Base-by-base conservation (phyloP, 1,139 yeast genomes). In the Candida buenavistaensis region DNA sequence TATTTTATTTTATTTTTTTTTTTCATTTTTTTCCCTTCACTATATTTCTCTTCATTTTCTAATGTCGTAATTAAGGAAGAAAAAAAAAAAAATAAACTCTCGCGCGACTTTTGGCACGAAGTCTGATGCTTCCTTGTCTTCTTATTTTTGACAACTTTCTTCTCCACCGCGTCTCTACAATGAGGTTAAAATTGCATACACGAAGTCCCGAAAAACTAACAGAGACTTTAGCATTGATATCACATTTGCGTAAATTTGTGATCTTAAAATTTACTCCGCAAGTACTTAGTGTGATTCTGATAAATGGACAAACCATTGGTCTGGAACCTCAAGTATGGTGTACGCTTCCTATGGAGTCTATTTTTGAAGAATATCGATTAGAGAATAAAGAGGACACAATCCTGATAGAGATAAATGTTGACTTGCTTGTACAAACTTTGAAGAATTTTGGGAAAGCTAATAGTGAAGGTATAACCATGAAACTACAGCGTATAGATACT, bases 291-390 rank as follows among this genome's bases (percentile, higher is more conserved):
- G 64, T 78, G n/a, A 72, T 78, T 10, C 78, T 78, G 53, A 64
- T 58, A n/a, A 55, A 61, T 40, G 57, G 51, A 14, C 52, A 53
- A 3, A 63, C 75, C 3, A 43, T 68, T 19, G 60, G 63, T 24
- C 62, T 55, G 35, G 82, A 78, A 40, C 85, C 86, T 2, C 82
- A 77, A 43, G 73, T 77, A 2, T 79, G 83, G 82, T 74, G 82
- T 46, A 77, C 74, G 43, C 49, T 80, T 12, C 61, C 66, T 14
- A 65, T 62, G 53, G 34, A 48, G 3, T 52, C 63, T 16, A 49
- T 77, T 17, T 80, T 80, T 50, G 77, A 71, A 40, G 59, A 72
- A 56, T 48, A 76, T 47, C 62, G 78, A 59, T 46, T 77, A 57
- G 45, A 59, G 37, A 67, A 74, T 44, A 57, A 78, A 13, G 75